Conservation (phyloP, 768 basidiomycete species). For the Tephrocybe sp. region DNA sequence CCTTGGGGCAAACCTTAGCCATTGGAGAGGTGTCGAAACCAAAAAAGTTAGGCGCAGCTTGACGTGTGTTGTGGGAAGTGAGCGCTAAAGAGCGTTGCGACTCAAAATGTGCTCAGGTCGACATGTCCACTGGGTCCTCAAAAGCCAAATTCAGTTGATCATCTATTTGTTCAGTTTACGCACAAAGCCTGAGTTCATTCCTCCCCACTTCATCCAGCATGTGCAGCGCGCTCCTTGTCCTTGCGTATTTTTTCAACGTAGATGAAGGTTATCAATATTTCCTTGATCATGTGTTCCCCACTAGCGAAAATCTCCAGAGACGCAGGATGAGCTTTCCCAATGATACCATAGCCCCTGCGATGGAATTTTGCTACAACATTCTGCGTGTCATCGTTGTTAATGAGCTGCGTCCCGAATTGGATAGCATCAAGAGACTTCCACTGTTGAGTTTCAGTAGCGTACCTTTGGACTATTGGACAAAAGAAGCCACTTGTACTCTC, state of each 20-base stretch:
- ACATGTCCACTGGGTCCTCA: too few relatives aligned
- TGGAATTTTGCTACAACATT: conserved; percentile 17
- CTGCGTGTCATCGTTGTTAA: conserved; percentile 5
- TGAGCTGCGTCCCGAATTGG: background rate
- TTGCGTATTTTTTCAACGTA: conserved; percentile 27
- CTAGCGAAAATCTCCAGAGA: conserved; percentile 18
- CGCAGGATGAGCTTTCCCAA: conserved; percentile 12
- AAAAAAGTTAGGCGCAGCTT: too few relatives aligned
- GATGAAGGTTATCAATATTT: conserved; percentile 29
- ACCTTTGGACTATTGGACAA: conserved; percentile 7
- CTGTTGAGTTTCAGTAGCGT: background rate
- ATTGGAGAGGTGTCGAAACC: too few relatives aligned
- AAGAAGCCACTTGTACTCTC: conserved; percentile 22
- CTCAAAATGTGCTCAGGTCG: too few relatives aligned
- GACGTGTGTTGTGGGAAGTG: too few relatives aligned
- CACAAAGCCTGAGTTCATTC: too few relatives aligned
- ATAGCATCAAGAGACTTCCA: background rate
- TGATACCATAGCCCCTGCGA: conserved; percentile 13
- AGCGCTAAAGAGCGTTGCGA: too few relatives aligned
- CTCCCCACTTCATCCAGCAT: too few relatives aligned
- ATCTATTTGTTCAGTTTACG: too few relatives aligned
- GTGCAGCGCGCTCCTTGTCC: conserved; percentile 9
- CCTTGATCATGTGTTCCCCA: conserved; percentile 25
- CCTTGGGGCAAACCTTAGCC: too few relatives aligned
- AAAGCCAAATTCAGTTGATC: too few relatives aligned